These are phyloP conservation scores for Raddia distichophylla DNA, from an alignment of 176 grass and related monocot genomes.

Conservation along the genomic window DNA sequence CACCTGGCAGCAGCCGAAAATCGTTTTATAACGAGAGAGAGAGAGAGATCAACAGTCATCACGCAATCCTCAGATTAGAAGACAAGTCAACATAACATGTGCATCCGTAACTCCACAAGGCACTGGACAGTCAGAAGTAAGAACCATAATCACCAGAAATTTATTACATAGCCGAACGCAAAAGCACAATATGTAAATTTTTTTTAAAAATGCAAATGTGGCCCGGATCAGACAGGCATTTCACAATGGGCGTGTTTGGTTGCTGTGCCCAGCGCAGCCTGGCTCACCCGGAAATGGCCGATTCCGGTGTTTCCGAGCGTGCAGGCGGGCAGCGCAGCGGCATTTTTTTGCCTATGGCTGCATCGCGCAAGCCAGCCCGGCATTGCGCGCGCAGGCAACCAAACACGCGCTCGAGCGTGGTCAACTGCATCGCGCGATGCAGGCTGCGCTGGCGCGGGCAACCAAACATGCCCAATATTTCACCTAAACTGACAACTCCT, in stretches of 20 bases:
- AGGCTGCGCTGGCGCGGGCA: no score
- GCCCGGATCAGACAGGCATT: slow-evolving; percentile 1
- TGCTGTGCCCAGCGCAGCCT: no score
- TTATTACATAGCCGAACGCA: neutral
- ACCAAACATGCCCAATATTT: neutral
- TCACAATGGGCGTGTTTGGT: neutral
- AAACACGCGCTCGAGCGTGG: no score
- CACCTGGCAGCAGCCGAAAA: neutral
- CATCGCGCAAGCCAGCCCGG: no score
- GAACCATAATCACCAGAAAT: neutral
- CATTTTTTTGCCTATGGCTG: no score
- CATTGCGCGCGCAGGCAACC: no score
- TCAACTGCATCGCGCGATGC: no score
- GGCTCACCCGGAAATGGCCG: no score
- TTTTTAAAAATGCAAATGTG: neutral
- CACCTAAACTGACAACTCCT: neutral
- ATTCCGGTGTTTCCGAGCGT: no score
- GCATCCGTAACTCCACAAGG: neutral
- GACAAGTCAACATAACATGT: neutral
- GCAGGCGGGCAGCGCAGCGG: no score
- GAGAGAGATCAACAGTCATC: neutral
- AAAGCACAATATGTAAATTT: neutral
- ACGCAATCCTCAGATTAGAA: neutral
- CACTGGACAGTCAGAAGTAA: neutral
- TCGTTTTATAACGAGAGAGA: neutral